These are phyloP conservation scores for Onygenales sp. DNA, from an alignment of 2,329 filamentous ascomycete species.

Conservation along the genomic window DNA sequence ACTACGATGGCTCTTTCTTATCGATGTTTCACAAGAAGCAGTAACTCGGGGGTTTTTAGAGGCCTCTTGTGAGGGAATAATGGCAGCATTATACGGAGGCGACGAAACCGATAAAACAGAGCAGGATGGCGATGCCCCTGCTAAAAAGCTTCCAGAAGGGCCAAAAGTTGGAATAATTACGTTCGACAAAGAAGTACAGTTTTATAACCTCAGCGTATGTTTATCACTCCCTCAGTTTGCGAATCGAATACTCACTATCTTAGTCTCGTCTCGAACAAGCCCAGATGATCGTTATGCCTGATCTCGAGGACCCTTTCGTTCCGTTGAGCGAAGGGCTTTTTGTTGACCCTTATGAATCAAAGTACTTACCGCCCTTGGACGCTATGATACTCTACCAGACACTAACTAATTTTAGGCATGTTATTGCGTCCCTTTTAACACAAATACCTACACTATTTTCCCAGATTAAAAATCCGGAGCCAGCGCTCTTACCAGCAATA, in stretches of 20 bases:
- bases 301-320: conserved; percentile 92
- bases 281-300: conserved; percentile 98
- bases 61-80: conserved; percentile 81
- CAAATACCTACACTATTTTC: conserved; percentile 80
- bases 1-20: conserved; percentile 77
- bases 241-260: conserved; percentile 14
- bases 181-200: conserved; percentile 93
- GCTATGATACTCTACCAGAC: neutral
- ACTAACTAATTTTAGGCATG: conserved; percentile 40
- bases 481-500: conserved; percentile 73
- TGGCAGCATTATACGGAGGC: conserved; percentile 71
- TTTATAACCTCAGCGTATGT: conserved; percentile 85
- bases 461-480: conserved; percentile 79
- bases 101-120: conserved; percentile 44
- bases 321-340: conserved; percentile 86
- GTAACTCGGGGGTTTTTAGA: conserved; percentile 85
- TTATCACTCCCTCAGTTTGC: neutral
- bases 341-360: conserved; percentile 87
- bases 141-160: conserved; percentile 58
- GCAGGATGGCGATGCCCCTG: conserved; percentile 46
- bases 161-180: conserved; percentile 91
- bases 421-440: conserved; percentile 80
- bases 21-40: conserved; percentile 88
- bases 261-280: conserved; percentile 70
- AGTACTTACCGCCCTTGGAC: conserved; percentile 34